Percentiles rank a stretch among this genome's conserved stretches.
These are phyloP conservation scores for Gyrodon lividus DNA, from an alignment of 768 basidiomycete genomes.

Conservation along the genomic window DNA sequence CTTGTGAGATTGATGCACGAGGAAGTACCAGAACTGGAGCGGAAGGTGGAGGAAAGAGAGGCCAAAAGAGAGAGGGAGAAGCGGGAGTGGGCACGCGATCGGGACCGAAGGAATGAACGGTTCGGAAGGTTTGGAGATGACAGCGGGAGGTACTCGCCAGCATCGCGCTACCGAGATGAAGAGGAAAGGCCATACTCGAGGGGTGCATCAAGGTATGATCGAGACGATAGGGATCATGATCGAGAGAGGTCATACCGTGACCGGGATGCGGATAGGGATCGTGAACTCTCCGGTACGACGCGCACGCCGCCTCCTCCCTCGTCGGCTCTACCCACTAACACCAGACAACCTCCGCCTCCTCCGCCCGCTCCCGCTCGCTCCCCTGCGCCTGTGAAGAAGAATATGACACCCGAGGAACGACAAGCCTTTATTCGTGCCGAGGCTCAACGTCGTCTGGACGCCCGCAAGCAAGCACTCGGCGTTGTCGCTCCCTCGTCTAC, in stretches of 20 bases:
- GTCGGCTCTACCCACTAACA: conserved; percentile 42
- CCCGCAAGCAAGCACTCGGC: conserved; percentile 83
- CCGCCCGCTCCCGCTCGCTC: conserved; percentile 55
- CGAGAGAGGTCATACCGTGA: conserved; percentile 29
- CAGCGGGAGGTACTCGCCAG: conserved; percentile 30
- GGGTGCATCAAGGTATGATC: conserved; percentile 35
- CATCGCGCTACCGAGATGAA: conserved; percentile 36
- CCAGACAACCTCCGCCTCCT: conserved; percentile 46
- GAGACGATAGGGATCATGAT: conserved; percentile 39
- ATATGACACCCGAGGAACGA: conserved; percentile 85
- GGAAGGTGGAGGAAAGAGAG: conserved; percentile 76
- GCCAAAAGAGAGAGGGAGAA: conserved; percentile 75
- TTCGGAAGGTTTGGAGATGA: conserved; percentile 67
- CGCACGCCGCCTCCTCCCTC: conserved; percentile 50
- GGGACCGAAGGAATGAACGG: conserved; percentile 82
- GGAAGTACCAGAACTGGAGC: conserved; percentile 86
- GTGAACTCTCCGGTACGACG: conserved; percentile 34
- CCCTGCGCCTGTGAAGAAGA: conserved; percentile 59
- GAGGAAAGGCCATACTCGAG: conserved; percentile 57
- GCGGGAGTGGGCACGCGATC: conserved; percentile 71
- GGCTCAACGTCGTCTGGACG: conserved; percentile 79
- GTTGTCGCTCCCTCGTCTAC: conserved; percentile 46
- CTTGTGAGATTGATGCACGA: conserved; percentile 85
- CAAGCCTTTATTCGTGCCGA: conserved; percentile 74
- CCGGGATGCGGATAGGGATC: conserved; percentile 38